Evolutionary conservation across 2,329 filamentous ascomycete species (phyloP), one percentile per base, ranked within the genome.

Genomic region (Cordyceps cicadae): DNA sequence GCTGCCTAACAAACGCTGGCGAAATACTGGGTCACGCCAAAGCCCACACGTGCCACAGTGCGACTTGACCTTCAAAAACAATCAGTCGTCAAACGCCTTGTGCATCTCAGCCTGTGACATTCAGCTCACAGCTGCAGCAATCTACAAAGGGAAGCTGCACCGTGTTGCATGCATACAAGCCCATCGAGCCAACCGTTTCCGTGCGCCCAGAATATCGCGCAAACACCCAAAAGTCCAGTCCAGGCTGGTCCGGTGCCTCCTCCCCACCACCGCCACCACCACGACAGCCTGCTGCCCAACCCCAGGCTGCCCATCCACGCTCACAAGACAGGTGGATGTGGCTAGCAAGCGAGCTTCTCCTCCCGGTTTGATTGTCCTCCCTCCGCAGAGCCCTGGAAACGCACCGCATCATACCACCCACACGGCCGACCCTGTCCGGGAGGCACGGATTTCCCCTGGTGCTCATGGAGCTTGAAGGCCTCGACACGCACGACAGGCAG

Each of bases 131-230:
- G 51, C 50, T 55, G 51, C 59, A 48, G 34, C 24, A 32, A 37
- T 32, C 51, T 39, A 34, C 21, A 26, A 11, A 49, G 11, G 49
- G 24, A 53, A n/a, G 43, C 54, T 51, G 19, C 37, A 46, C 32
- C 26, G 24, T 43, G 41, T 58, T 41, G 32, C 26, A 51, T 46
- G 55, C 34, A 55, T 49, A 34, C 15, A n/a, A 34, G n/a, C 26
- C 49, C 39, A 37, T 46, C 19, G 26, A 50, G n/a, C 49, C 17
- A 24, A 17, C 39, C 21, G 15, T 34, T 51, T 53, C 24, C 11
- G 56, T 43, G 46, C 39, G 56, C 46, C 37, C 49, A 53, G 49
- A 59, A 59, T 59, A 59, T 59, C 56, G 48, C 56, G 37, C 56
- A 59, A 17, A n/a, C 37, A n/a, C 34, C 53, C 24, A 54, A 24